Conservation (phyloP, 257 asterid species). For the Solanum medicagineum region DNA sequence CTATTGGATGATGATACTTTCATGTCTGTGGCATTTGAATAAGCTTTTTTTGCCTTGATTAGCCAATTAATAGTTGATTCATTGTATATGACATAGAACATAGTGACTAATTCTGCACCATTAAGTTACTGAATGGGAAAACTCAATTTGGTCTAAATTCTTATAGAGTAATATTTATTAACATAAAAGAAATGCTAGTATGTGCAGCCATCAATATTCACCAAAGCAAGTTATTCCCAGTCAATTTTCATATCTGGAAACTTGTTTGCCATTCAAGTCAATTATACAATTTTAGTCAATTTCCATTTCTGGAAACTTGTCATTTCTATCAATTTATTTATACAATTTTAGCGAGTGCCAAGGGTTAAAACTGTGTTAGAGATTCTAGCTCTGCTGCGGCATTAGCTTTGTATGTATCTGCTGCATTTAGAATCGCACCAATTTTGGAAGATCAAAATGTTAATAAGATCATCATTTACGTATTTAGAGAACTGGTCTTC, state of each 20-base stretch:
- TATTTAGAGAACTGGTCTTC: not conserved
- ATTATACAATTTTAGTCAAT: not conserved
- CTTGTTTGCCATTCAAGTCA: not conserved
- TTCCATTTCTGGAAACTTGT: not conserved
- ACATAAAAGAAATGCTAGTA: not conserved
- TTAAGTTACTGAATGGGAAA: not conserved
- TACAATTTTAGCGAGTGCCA: not conserved
- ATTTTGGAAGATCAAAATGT: not conserved
- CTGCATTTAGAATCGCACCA: not conserved
- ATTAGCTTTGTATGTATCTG: not conserved
- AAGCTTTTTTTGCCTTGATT: constrained; percentile 13
- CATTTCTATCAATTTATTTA: not conserved
- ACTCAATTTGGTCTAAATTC: not conserved
- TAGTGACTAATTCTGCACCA: not conserved
- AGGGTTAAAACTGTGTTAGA: not conserved
- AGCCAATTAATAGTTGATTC: not conserved
- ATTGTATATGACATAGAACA: not conserved
- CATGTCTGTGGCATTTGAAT: constrained; percentile 64
- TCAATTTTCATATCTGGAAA: not conserved
- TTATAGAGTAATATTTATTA: not conserved
- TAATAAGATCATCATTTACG: not conserved
- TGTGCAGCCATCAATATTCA: not conserved
- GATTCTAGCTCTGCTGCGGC: not conserved
- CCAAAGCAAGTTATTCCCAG: not conserved
- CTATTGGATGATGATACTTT: constrained; percentile 70